These are phyloP conservation scores for Pseudogymnoascus sp. DNA, from an alignment of 2,329 filamentous ascomycete species.

Conservation along the genomic window DNA sequence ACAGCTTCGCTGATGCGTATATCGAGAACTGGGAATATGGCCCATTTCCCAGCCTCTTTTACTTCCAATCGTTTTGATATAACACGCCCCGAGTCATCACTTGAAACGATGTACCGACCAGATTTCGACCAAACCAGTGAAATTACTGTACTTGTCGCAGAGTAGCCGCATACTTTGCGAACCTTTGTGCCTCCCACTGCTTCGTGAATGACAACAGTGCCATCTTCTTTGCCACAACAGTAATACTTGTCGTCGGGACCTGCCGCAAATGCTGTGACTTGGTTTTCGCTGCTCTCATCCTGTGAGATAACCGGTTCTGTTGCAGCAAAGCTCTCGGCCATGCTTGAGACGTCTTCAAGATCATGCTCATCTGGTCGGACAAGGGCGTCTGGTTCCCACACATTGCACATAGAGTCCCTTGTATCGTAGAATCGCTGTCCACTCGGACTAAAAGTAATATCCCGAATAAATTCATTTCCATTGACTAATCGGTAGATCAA, in stretches of 20 bases:
- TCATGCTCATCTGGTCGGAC: constrained; percentile 19
- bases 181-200: constrained; percentile 2
- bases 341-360: constrained; percentile 11
- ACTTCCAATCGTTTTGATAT: constrained; percentile 15
- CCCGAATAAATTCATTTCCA: constrained; percentile 19
- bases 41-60: constrained; percentile 11
- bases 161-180: not conserved
- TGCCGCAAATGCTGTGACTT: constrained; percentile 15
- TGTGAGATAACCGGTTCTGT: not conserved
- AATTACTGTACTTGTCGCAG: not conserved
- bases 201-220: constrained; percentile 19
- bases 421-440: constrained; percentile 26
- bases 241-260: constrained; percentile 16
- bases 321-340: not conserved
- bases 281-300: not conserved
- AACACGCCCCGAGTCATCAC: constrained; percentile 17
- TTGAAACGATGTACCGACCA: constrained; percentile 16
- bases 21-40: constrained; percentile 16
- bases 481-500: constrained; percentile 17
- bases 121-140: not conserved
- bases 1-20: constrained; percentile 9
- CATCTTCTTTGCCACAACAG: constrained; percentile 22
- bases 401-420: constrained; percentile 22
- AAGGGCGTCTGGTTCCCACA: constrained; percentile 27
- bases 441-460: constrained; percentile 24